Conservation (phyloP, 2,329 filamentous ascomycete species). For the Orbilia oligospora region DNA sequence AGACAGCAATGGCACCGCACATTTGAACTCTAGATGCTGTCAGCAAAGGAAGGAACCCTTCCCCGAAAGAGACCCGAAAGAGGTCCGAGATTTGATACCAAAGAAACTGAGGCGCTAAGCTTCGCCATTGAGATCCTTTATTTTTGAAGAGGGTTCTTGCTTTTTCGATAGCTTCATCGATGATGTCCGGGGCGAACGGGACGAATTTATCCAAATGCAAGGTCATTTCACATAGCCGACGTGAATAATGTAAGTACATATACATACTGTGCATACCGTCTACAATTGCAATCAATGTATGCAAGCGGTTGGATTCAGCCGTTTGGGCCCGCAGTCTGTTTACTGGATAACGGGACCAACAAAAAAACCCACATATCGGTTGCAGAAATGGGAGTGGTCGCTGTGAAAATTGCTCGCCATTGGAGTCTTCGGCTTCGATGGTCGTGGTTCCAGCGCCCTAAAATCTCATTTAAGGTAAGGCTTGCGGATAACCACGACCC, state of each 20-base stretch:
- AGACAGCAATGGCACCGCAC: background rate
- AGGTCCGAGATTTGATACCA: slow-evolving; percentile 20
- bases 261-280: slow-evolving; percentile 26
- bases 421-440: slow-evolving; percentile 26
- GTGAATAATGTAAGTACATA: slow-evolving; percentile 28
- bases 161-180: slow-evolving; percentile 16
- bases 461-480: slow-evolving; percentile 61
- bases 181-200: slow-evolving; percentile 41
- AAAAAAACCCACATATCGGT: slow-evolving; percentile 17
- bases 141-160: slow-evolving; percentile 11
- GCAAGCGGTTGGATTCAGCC: slow-evolving; percentile 45
- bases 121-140: slow-evolving; percentile 15
- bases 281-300: slow-evolving; percentile 28
- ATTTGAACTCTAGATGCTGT: slow-evolving; percentile 6
- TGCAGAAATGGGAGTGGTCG: slow-evolving; percentile 15
- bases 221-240: slow-evolving; percentile 51
- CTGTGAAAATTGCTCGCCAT: slow-evolving; percentile 33
- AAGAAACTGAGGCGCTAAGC: slow-evolving; percentile 13
- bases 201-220: slow-evolving; percentile 57
- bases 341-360: slow-evolving; percentile 12
- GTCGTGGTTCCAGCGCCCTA: slow-evolving; percentile 35
- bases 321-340: slow-evolving; percentile 27
- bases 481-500: slow-evolving; percentile 61
- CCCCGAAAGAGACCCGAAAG: background rate
- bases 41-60: background rate